Percentiles rank a stretch among this genome's conserved stretches.
Conservation (phyloP, 1,284 basidiomycete species). For the Leccinum angustisporum region DNA sequence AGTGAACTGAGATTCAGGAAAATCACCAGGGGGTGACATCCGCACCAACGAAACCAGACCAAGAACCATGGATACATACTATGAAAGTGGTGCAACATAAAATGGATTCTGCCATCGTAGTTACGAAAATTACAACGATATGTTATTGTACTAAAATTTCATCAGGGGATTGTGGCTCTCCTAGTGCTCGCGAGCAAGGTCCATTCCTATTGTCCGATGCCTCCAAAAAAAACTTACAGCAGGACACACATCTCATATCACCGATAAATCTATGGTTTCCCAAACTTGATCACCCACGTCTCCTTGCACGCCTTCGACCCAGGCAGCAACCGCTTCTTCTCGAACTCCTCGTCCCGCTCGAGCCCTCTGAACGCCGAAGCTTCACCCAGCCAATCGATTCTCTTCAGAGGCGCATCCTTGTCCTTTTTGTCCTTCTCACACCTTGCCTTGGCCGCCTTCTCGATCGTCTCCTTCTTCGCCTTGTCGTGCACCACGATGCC, state of each 20-base stretch:
- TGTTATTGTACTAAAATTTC: neutral
- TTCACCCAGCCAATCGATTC: constrained; percentile 61
- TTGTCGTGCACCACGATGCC: constrained; percentile 46
- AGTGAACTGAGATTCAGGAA: neutral
- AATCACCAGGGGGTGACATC: neutral
- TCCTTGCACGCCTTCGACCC: constrained; percentile 32
- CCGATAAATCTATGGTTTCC: constrained; percentile 20
- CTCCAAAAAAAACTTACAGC: neutral
- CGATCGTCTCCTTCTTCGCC: constrained; percentile 38
- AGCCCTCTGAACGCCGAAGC: constrained; percentile 55
- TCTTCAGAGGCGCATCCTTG: constrained; percentile 37
- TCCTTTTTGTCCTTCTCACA: constrained; percentile 27
- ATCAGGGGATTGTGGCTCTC: neutral
- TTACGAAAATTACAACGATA: neutral
- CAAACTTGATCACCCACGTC: constrained; percentile 41
- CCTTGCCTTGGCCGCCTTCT: constrained; percentile 38
- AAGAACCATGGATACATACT: neutral
- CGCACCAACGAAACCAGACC: neutral
- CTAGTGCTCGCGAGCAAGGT: neutral
- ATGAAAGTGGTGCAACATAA: neutral
- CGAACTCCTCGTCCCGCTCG: constrained; percentile 54
- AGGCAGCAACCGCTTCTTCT: constrained; percentile 48
- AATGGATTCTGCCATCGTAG: neutral
- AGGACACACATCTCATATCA: neutral
- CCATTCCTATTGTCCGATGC: neutral